phyloP scores from a whole-genome alignment of 257 asterid species.

The Scutellaria galericulata region DNA sequence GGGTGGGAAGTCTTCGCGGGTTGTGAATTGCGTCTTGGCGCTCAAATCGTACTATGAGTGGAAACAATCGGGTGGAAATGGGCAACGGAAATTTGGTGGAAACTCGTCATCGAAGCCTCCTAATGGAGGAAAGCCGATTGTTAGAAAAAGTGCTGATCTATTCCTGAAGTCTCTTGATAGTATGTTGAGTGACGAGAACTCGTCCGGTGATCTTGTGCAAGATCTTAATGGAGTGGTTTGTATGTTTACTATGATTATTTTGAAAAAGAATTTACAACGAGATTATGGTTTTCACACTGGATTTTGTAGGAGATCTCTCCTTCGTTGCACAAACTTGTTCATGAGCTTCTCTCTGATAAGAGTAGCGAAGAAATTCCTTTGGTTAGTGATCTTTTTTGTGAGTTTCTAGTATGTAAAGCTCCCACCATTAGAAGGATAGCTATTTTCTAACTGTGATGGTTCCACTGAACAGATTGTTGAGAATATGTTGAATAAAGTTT shows the following conservation, averaged over 20 bases:
- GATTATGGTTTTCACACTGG: slow-evolving; percentile 21
- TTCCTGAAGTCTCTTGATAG: slow-evolving; percentile 58
- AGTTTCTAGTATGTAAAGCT: neutral
- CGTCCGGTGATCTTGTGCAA: slow-evolving; percentile 40
- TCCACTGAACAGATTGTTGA: slow-evolving; percentile 72
- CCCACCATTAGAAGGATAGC: neutral
- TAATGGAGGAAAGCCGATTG: slow-evolving; percentile 51
- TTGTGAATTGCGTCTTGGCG: slow-evolving; percentile 73
- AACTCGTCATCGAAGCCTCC: slow-evolving; percentile 49
- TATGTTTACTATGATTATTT: slow-evolving; percentile 30
- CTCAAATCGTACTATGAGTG: slow-evolving; percentile 74
- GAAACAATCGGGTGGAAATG: slow-evolving; percentile 80
- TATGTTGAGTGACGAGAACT: slow-evolving; percentile 42
- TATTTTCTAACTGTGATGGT: neutral
- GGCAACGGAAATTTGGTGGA: slow-evolving; percentile 67
- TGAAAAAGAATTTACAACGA: slow-evolving; percentile 2
- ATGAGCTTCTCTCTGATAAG: slow-evolving; percentile 66
- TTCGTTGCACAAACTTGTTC: slow-evolving; percentile 58
- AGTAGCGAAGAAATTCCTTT: slow-evolving; percentile 75
- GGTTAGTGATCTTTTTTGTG: slow-evolving; percentile 52
- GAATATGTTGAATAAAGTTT: slow-evolving; percentile 62
- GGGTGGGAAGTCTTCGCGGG: slow-evolving; percentile 87
- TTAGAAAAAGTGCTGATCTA: slow-evolving; percentile 57
- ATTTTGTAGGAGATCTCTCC: slow-evolving; percentile 56
- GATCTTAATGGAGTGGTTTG: slow-evolving; percentile 55